These are phyloP conservation scores for Acanthamoeba culbertsoni DNA, from an alignment of 208 protist species.

Conservation along the genomic window DNA sequence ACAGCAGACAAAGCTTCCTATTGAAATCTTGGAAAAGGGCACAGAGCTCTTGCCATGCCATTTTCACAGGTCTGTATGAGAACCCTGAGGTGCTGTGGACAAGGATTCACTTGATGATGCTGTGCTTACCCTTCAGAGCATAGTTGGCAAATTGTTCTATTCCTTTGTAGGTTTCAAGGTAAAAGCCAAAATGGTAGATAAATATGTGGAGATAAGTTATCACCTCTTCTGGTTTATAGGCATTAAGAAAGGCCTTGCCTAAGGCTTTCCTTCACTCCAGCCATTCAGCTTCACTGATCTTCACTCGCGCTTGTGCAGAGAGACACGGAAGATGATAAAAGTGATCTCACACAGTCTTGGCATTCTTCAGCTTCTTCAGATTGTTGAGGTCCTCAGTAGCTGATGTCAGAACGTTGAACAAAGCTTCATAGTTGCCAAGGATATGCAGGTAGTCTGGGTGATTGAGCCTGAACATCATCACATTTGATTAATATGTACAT, in stretches of 20 bases:
- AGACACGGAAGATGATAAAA: neutral
- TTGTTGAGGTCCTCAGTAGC: neutral
- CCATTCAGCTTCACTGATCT: neutral
- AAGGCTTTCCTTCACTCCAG: neutral
- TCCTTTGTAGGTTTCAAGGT: neutral
- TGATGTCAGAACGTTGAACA: neutral
- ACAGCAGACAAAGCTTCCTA: no score
- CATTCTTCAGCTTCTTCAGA: neutral
- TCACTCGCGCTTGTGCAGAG: neutral
- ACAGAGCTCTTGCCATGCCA: neutral
- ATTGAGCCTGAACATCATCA: neutral
- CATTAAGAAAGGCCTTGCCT: neutral
- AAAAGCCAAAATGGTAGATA: neutral
- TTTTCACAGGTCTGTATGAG: neutral
- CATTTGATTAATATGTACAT: no score
- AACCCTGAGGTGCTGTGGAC: neutral
- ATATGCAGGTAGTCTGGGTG: neutral
- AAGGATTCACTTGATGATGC: neutral
- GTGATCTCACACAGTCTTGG: neutral
- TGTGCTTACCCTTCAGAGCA: constrained; percentile 16
- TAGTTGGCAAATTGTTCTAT: constrained; percentile 30
- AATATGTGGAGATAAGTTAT: constrained; percentile 16
- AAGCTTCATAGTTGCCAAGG: neutral
- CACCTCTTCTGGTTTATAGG: neutral
- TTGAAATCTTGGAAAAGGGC: neutral